These are phyloP conservation scores for Helotiales sp. DNA, from an alignment of 2,329 filamentous ascomycete genomes.

Conservation along the genomic window DNA sequence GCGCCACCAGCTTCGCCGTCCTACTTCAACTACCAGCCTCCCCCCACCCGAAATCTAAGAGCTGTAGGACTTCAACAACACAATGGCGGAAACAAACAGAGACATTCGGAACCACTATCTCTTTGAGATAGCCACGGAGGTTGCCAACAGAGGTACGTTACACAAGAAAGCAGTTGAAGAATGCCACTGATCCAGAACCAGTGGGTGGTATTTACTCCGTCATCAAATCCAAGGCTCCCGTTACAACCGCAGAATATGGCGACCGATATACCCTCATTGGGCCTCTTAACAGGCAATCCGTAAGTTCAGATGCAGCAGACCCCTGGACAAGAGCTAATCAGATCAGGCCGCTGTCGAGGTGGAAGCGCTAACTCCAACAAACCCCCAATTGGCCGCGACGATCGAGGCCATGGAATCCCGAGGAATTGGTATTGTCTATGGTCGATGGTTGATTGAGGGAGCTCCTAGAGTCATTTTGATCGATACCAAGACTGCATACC, in stretches of 20 bases:
- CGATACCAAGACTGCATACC: constrained; percentile 91
- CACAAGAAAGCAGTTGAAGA: constrained; percentile 20
- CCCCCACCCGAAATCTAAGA: constrained; percentile 7
- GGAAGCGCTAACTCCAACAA: constrained; percentile 85
- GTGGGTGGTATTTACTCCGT: constrained; percentile 99
- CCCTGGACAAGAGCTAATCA: constrained; percentile 33
- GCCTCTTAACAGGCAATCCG: constrained; percentile 88
- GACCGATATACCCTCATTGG: constrained; percentile 95
- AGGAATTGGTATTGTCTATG: constrained; percentile 88
- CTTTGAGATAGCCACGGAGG: constrained; percentile 96
- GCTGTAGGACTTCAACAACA: constrained; percentile 1
- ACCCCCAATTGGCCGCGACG: constrained; percentile 77
- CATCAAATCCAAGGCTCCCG: constrained; percentile 97
- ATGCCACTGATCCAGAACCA: constrained; percentile 45
- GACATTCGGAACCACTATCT: constrained; percentile 96
- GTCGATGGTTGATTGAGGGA: constrained; percentile 96
- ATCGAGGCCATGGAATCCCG: constrained; percentile 93
- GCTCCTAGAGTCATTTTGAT: constrained; percentile 92
- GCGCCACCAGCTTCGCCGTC: constrained; percentile 2
- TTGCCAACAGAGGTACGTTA: constrained; percentile 85
- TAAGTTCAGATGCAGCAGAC: constrained; percentile 51
- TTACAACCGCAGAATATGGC: constrained; percentile 98
- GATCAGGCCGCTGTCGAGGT: constrained; percentile 92
- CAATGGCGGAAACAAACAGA: constrained; percentile 38
- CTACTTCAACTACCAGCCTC: constrained; percentile 6